phyloP scores from a whole-genome alignment of 805 yeast genomes.

The Nakazawaea pomicola region DNA sequence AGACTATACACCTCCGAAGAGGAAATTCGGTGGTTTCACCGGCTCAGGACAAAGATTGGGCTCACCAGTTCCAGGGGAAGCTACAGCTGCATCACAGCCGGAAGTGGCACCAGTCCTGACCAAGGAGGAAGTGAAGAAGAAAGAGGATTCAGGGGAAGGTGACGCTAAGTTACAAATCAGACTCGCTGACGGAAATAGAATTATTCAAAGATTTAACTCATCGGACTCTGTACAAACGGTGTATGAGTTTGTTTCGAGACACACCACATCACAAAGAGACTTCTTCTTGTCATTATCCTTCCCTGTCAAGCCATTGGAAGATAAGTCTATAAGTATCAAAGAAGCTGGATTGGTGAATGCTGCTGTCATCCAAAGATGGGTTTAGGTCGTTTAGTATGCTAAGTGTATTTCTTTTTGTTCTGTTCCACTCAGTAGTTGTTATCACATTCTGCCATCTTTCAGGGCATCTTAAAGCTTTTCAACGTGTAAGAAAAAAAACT shows the following conservation, averaged over 20 bases:
- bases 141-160: constrained; percentile 36
- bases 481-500: constrained; percentile 1
- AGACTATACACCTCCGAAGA: constrained; percentile 64
- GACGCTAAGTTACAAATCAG: constrained; percentile 79
- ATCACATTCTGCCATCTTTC: too few species aligned
- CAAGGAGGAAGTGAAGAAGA: constrained; percentile 18
- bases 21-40: constrained; percentile 43
- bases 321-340: constrained; percentile 50
- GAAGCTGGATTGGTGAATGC: constrained; percentile 78
- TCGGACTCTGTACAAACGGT: constrained; percentile 59
- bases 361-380: constrained; percentile 90
- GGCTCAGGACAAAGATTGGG: constrained; percentile 88
- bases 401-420: too few species aligned
- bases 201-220: constrained; percentile 58
- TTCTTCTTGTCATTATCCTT: constrained; percentile 75
- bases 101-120: constrained; percentile 13
- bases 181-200: constrained; percentile 74
- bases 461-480: background rate
- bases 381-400: constrained; percentile 21
- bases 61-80: constrained; percentile 79
- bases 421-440: too few species aligned
- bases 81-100: constrained; percentile 17
- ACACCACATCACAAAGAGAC: constrained; percentile 39
- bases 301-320: constrained; percentile 71
- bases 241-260: constrained; percentile 60